Evolutionary conservation across 1,139 yeast species (phyloP).

Genomic region (Schwanniomyces etchellsii): DNA sequence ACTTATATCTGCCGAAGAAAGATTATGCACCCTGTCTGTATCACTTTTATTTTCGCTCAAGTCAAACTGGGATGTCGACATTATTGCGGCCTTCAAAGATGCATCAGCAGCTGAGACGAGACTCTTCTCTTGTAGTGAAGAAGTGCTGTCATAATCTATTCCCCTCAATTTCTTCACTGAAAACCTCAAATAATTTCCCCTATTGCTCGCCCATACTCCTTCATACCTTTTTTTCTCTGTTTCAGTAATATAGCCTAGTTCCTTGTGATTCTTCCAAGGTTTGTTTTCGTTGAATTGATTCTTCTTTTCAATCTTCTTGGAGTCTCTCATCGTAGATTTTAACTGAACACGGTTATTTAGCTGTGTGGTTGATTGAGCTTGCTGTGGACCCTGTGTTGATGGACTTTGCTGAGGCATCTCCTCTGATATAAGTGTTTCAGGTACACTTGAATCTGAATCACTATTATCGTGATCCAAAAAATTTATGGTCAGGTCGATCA

Average conservation of each 20-base stretch:
- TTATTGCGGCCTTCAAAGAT: constrained; percentile 7
- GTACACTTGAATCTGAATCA: constrained; percentile 1
- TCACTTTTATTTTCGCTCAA: constrained; percentile 11
- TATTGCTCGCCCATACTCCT: constrained; percentile 89
- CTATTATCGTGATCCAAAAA: background rate
- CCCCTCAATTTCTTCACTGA: constrained; percentile 32
- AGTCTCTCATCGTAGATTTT: constrained; percentile 66
- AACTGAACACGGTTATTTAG: constrained; percentile 35
- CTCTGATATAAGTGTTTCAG: background rate
- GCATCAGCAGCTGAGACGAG: constrained; percentile 8
- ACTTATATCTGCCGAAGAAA: constrained; percentile 24
- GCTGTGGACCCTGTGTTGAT: background rate
- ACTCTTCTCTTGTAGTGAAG: constrained; percentile 4
- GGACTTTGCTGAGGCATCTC: background rate
- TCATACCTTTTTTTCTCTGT: constrained; percentile 83
- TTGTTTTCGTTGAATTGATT: constrained; percentile 75
- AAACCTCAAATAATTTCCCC: constrained; percentile 54
- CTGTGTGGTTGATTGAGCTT: constrained; percentile 9
- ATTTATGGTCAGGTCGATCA: background rate
- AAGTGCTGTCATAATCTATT: constrained; percentile 19
- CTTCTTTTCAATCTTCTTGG: constrained; percentile 35
- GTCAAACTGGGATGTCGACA: constrained; percentile 19
- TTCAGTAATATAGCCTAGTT: constrained; percentile 54
- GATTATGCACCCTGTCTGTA: constrained; percentile 26
- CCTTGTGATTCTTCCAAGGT: constrained; percentile 90